These are phyloP conservation scores for Saturnispora sanitii DNA, from an alignment of 805 yeast species.

Conservation along the genomic window DNA sequence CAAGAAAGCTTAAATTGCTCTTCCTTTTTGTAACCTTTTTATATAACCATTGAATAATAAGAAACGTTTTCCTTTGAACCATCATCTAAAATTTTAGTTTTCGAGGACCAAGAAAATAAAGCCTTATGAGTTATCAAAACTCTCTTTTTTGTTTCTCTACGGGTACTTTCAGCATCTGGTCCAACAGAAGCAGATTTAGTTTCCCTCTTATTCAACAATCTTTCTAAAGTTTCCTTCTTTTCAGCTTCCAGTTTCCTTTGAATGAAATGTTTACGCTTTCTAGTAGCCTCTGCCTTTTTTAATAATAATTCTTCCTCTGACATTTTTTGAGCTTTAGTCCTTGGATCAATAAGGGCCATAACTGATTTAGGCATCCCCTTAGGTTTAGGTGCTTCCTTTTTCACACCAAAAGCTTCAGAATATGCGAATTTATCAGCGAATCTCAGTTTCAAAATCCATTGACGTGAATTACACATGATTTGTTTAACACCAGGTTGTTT, in stretches of 20 bases:
- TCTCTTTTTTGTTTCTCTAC: constrained; percentile 10
- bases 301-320: constrained; percentile 80
- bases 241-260: constrained; percentile 84
- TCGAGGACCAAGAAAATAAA: constrained; percentile 32
- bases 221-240: constrained; percentile 83
- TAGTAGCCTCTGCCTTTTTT: constrained; percentile 76
- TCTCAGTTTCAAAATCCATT: constrained; percentile 3
- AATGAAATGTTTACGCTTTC: constrained; percentile 77
- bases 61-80: constrained; percentile 13
- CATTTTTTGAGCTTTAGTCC: constrained; percentile 42
- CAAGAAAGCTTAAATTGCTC: background rate
- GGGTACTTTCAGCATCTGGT: constrained; percentile 2
- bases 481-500: constrained; percentile 12
- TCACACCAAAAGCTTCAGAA: background rate
- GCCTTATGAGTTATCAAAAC: constrained; percentile 41
- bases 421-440: constrained; percentile 5
- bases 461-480: background rate
- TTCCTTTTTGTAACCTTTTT: too few species aligned
- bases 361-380: constrained; percentile 21
- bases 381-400: constrained; percentile 17
- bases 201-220: constrained; percentile 40
- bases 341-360: constrained; percentile 30
- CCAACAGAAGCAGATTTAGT: constrained; percentile 14
- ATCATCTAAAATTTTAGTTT: constrained; percentile 15
- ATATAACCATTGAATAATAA: constrained; percentile 16